These are phyloP conservation scores for Lodderomyces elongisporus DNA, from an alignment of 1,139 yeast species.

Conservation along the genomic window DNA sequence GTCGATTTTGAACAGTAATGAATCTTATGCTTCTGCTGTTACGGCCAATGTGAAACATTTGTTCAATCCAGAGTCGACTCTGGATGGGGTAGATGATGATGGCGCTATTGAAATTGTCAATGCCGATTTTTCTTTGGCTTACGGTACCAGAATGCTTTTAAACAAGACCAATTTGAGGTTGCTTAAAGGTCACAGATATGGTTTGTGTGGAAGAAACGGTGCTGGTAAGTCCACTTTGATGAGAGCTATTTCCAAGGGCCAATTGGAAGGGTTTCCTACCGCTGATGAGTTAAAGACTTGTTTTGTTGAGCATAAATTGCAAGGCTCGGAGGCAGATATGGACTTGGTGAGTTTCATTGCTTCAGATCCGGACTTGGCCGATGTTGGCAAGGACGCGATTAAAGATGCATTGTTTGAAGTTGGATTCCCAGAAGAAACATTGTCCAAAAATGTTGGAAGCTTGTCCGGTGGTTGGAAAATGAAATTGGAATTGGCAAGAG, in stretches of 20 bases:
- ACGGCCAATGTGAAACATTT: conserved; percentile 56
- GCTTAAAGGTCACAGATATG: conserved; percentile 93
- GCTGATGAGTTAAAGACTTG: conserved; percentile 85
- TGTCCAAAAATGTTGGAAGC: conserved; percentile 87
- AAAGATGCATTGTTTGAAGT: conserved; percentile 72
- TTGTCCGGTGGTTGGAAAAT: conserved; percentile 99
- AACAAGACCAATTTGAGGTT: conserved; percentile 87
- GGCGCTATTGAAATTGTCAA: conserved; percentile 76
- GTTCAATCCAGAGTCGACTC: conserved; percentile 60
- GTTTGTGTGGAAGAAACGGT: conserved; percentile 98
- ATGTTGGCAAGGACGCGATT: conserved; percentile 64
- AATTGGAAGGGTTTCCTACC: conserved; percentile 95
- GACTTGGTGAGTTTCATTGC: conserved; percentile 86
- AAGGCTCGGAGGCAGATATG: conserved; percentile 91
- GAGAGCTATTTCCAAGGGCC: conserved; percentile 97
- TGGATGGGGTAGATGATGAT: conserved; percentile 62
- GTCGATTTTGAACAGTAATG: conserved; percentile 11
- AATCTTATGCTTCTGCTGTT: conserved; percentile 40
- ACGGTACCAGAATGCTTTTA: conserved; percentile 94
- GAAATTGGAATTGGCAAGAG: conserved; percentile 97
- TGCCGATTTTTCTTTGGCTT: conserved; percentile 91
- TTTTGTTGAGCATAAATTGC: conserved; percentile 94
- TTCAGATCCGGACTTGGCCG: conserved; percentile 75
- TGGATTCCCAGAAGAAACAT: conserved; percentile 88
- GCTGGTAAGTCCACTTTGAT: conserved; percentile 97